Percentiles rank a stretch among this genome's conserved stretches.
Evolutionary conservation across 2,329 filamentous ascomycete species (phyloP).

Genomic region (Gaeumannomyces sp.): DNA sequence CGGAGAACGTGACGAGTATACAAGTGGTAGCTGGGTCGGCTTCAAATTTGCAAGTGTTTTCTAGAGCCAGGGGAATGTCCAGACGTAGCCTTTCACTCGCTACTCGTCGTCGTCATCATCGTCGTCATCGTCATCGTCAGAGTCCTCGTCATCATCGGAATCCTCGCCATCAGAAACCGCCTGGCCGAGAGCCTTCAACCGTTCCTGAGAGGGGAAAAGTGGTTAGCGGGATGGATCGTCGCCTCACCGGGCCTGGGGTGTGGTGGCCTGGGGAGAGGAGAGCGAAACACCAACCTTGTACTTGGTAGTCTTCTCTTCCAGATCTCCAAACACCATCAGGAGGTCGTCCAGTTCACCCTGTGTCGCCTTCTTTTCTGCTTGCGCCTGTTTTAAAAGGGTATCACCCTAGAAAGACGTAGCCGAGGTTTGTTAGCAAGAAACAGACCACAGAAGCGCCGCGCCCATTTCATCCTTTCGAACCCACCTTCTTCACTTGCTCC

Average conservation of each 20-base stretch:
- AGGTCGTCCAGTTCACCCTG: constrained; percentile 76
- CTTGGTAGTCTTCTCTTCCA: constrained; percentile 68
- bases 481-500: constrained; percentile 25
- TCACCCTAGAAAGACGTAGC: constrained; percentile 22
- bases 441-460: neutral
- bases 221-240: constrained; percentile 3
- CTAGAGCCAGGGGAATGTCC: neutral
- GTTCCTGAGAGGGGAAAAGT: constrained; percentile 35
- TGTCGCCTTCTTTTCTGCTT: constrained; percentile 54
- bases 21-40: neutral
- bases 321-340: constrained; percentile 71
- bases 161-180: constrained; percentile 72
- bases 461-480: neutral
- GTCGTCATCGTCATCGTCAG: constrained; percentile 56
- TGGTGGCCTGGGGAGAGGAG: no score
- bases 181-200: constrained; percentile 60
- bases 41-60: neutral
- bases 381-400: constrained; percentile 38
- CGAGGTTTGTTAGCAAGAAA: neutral
- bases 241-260: neutral
- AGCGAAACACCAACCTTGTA: constrained; percentile 60
- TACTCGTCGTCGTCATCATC: constrained; percentile 48
- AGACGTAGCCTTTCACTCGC: constrained; percentile 10
- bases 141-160: constrained; percentile 32
- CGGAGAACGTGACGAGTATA: neutral